phyloP scores from a whole-genome alignment of 1,284 basidiomycete genomes.

The Gymnopus androsaceus region DNA sequence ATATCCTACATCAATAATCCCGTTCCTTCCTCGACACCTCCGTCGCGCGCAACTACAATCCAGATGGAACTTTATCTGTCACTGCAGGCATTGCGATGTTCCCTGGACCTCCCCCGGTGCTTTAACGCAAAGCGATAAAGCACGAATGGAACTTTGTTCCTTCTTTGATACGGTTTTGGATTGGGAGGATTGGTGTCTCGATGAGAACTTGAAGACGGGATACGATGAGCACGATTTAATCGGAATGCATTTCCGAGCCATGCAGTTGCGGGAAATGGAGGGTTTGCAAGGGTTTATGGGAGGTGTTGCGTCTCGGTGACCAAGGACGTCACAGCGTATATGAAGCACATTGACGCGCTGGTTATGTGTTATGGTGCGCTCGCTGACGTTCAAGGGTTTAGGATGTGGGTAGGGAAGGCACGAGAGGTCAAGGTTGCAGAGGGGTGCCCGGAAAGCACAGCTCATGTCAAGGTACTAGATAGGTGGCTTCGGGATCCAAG shows the following conservation, averaged over 20 bases:
- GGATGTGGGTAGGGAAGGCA: conserved; percentile 31
- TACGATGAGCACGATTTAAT: conserved; percentile 29
- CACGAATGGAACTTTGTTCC: conserved; percentile 27
- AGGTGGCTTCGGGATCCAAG: conserved; percentile 38
- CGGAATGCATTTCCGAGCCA: conserved; percentile 33
- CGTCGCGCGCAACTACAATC: conserved; percentile 30
- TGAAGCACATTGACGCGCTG: conserved; percentile 38
- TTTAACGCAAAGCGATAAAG: conserved; percentile 29
- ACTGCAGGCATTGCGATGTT: conserved; percentile 35
- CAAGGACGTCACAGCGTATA: conserved; percentile 21
- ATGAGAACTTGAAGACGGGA: too few relatives aligned
- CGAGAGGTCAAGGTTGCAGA: conserved; percentile 26
- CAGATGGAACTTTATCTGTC: conserved; percentile 40
- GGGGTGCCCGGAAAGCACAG: conserved; percentile 17
- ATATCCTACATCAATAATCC: conserved; percentile 39
- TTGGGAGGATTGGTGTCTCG: conserved; percentile 41
- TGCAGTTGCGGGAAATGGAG: conserved; percentile 27
- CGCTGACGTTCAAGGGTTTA: conserved; percentile 37
- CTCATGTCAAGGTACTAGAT: conserved; percentile 29
- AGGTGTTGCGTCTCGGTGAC: neutral
- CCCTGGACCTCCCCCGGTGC: conserved; percentile 19
- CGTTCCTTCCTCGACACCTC: conserved; percentile 26
- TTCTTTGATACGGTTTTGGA: conserved; percentile 29
- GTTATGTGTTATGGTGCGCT: conserved; percentile 45
- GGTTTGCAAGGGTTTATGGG: conserved; percentile 22